Conservation (phyloP, 2,329 filamentous ascomycete species). For the Cordyceps pruinosa region DNA sequence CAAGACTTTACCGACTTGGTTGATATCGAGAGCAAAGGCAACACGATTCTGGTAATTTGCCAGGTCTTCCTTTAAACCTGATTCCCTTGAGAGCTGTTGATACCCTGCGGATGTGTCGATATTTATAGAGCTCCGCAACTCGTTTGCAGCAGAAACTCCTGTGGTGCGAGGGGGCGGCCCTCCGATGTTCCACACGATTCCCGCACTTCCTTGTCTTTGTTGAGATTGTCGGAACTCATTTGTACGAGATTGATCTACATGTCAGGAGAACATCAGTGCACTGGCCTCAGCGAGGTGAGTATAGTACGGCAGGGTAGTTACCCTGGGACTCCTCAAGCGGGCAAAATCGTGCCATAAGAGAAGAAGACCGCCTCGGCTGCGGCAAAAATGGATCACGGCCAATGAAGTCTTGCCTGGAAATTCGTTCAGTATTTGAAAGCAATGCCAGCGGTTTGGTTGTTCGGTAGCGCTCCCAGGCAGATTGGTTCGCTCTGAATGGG, state of each 20-base stretch:
- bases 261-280: neutral
- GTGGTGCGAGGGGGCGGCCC: slow-evolving; percentile 52
- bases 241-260: neutral
- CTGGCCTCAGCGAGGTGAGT: neutral
- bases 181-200: slow-evolving; percentile 71
- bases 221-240: neutral
- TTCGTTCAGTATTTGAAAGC: slow-evolving; percentile 37
- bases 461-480: slow-evolving; percentile 38
- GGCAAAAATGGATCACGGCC: slow-evolving; percentile 36
- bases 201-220: slow-evolving; percentile 52
- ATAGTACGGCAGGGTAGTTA: neutral
- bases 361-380: slow-evolving; percentile 7
- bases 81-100: slow-evolving; percentile 51
- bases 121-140: neutral
- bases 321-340: neutral
- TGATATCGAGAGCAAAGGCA: slow-evolving; percentile 73
- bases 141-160: slow-evolving; percentile 31
- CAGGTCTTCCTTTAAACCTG: slow-evolving; percentile 49
- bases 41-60: slow-evolving; percentile 67
- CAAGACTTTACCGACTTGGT: slow-evolving; percentile 61
- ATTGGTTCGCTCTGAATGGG: slow-evolving; percentile 32
- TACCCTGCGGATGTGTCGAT: slow-evolving; percentile 23
- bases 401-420: slow-evolving; percentile 35
- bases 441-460: slow-evolving; percentile 36
- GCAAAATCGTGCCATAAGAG: neutral